Conservation (phyloP, 169 alveolate genomes). For the Plasmodium malariae region DNA sequence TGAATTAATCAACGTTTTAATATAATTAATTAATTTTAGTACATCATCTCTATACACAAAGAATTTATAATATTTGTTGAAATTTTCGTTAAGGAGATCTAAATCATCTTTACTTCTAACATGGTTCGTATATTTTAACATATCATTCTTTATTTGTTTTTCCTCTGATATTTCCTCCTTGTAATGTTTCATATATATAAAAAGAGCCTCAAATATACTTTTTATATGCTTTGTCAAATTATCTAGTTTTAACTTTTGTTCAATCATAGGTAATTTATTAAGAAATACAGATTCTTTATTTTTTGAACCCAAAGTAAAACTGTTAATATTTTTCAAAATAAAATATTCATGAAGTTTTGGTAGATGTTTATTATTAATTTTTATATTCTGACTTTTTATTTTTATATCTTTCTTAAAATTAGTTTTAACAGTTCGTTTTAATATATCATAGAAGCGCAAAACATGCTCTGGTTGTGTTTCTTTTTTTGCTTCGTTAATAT, state of each 20-base stretch:
- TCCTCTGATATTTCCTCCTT: background rate
- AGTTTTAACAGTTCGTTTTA: slow-evolving; percentile 26
- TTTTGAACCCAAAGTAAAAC: slow-evolving; percentile 56
- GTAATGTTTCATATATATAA: slow-evolving; percentile 24
- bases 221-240: slow-evolving; percentile 1
- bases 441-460: slow-evolving; percentile 29
- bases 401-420: background rate
- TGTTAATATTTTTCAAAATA: slow-evolving; percentile 40
- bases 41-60: slow-evolving; percentile 61
- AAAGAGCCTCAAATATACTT: slow-evolving; percentile 42
- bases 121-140: slow-evolving; percentile 1
- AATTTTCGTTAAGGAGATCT: slow-evolving; percentile 6
- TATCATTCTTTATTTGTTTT: background rate
- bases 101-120: slow-evolving; percentile 20
- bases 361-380: slow-evolving; percentile 49
- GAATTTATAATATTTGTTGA: slow-evolving; percentile 51
- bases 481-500: slow-evolving; percentile 31
- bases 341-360: slow-evolving; percentile 73
- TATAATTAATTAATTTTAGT: slow-evolving; percentile 36
- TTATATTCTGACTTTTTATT: slow-evolving; percentile 23
- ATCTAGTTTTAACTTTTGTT: slow-evolving; percentile 35
- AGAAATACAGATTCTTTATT: slow-evolving; percentile 15
- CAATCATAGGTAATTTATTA: slow-evolving; percentile 30
- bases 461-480: background rate
- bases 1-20: slow-evolving; percentile 28